Evolutionary conservation across 208 protist genomes (phyloP), one percentile per base, ranked within the genome.

Genomic region (Leishmania gerbilli): DNA sequence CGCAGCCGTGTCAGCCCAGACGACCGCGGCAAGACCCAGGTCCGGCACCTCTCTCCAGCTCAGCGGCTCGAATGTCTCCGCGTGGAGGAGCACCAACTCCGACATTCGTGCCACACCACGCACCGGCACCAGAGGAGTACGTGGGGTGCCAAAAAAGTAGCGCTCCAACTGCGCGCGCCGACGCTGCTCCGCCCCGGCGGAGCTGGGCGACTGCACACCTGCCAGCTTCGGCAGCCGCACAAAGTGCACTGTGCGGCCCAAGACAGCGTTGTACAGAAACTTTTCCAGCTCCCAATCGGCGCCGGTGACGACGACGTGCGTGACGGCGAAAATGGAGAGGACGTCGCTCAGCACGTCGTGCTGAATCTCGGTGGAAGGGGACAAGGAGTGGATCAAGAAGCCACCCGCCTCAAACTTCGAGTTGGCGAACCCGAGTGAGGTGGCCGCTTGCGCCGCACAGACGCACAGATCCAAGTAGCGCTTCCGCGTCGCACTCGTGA

Each of bases 401-500:
- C 95, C 95, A 17, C 95, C 95, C 6, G 83, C 72, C 24, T 90
- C 84, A 72, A 95, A 95, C 27, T 79, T 69, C 8, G 88, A 68
- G 27, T 92, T 90, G 2, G 89, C 83, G 21, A 87, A 81, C 21
- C 77, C 83, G 58, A 93, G 88, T 17, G 90, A 90, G 17, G 85
- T 84, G 24, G 87, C 83, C 5, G 89, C 90, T 65, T 95, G 88
- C 40, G 88, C 87, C 13, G 83, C 74, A 34, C 80, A 90, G 3
- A 89, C 83, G 79, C 95, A 97, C 42, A 95, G 62, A 76, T 97
- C 95, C 17, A 97, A 83, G 69, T 96, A 97, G 2, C 92, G 92
- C 77, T 95, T 93, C 21, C 91, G 88, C 45, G 92, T 92, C 2
- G 85, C 74, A 34, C 74, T 60, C 40, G 81, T 89, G 17, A 96